Base-by-base conservation (phyloP, 1,139 yeast species). In the Pichia sp. region DNA sequence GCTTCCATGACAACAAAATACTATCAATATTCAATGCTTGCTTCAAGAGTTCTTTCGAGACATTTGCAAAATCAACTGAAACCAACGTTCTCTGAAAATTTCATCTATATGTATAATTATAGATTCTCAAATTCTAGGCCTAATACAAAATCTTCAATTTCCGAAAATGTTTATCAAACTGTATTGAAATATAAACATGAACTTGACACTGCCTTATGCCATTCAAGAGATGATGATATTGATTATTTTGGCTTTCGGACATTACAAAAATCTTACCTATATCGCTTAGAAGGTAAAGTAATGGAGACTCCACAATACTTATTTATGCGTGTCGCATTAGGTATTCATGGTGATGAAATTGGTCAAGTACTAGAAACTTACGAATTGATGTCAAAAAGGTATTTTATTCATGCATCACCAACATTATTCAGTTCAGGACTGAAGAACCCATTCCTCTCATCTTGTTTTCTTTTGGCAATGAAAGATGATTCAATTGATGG, bases 401-500 rank as follows among this genome's bases (percentile, higher is more conserved):
- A 69, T 56, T 74, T 76, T 58, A 74, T 76, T 40, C 81, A 76
- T 59, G 80, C 80, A 3, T 73, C 79, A 6, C 82, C 82, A 4
- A 77, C 82, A 0, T 64, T 76, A 49, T 77, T 75, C 62, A 76
- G 74, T 53, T 72, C 80, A 1, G 81, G 80, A 22, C 72, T 79
- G 8, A 68, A 70, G n/a, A 66, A 64, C 43, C 72, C 74, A 15
- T 71, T 64, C 53, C 64, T 77, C 57, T 77, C 82, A 12, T 76
- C 81, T 7, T 77, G 82, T 55, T 78, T 77, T 62, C 64, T 77
- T 41, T 67, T 77, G 15, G 81, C 80, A 13, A 76, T 76, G 79
- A 70, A 76, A 53, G 79, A 74, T 23, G 82, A 77, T 58, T 77
- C 82, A 7, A 75, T 77, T 29, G 82, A 78, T 50, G 82, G 81